Percentiles rank a stretch among this genome's conserved stretches.
These are phyloP conservation scores for Paspalum vaginatum DNA, from an alignment of 176 grass and related monocot species.

Conservation along the genomic window DNA sequence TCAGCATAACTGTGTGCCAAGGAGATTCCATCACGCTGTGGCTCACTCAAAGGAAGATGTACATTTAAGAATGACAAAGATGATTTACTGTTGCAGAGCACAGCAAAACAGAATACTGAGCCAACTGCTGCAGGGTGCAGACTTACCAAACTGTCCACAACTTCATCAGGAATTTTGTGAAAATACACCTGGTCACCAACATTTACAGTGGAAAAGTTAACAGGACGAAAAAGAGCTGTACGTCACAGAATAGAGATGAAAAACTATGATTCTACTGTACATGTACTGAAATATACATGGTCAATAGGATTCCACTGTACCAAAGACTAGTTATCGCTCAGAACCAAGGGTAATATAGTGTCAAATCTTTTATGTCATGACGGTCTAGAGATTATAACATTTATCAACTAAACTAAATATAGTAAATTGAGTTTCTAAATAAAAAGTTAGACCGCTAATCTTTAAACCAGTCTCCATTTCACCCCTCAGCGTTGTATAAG, in stretches of 20 bases:
- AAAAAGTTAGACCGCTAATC: slow-evolving; percentile 8
- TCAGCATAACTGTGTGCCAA: neutral
- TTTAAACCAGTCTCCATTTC: neutral
- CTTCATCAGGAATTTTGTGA: slow-evolving; percentile 84
- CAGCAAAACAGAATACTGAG: neutral
- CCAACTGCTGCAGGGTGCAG: neutral
- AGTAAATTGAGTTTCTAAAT: neutral
- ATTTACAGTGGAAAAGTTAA: slow-evolving; percentile 36
- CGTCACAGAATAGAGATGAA: neutral
- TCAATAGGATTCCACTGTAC: slow-evolving; percentile 13
- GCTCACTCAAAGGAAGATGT: neutral
- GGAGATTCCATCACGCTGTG: neutral
- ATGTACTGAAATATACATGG: neutral
- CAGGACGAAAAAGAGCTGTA: slow-evolving; percentile 8
- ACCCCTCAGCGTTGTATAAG: neutral
- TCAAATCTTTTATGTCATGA: neutral
- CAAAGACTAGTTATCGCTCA: neutral
- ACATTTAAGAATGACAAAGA: neutral
- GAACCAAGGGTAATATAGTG: slow-evolving; percentile 13
- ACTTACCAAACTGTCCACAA: slow-evolving; percentile 88
- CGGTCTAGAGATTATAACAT: slow-evolving; percentile 5
- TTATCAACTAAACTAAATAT: slow-evolving; percentile 11
- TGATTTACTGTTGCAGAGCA: neutral
- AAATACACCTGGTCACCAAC: slow-evolving; percentile 80
- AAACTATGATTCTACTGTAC: neutral